A percentile compares a stretch with the other conserved stretches of the same genome.
phyloP scores from a whole-genome alignment of 768 basidiomycete genomes.

The Lactarius quietus region DNA sequence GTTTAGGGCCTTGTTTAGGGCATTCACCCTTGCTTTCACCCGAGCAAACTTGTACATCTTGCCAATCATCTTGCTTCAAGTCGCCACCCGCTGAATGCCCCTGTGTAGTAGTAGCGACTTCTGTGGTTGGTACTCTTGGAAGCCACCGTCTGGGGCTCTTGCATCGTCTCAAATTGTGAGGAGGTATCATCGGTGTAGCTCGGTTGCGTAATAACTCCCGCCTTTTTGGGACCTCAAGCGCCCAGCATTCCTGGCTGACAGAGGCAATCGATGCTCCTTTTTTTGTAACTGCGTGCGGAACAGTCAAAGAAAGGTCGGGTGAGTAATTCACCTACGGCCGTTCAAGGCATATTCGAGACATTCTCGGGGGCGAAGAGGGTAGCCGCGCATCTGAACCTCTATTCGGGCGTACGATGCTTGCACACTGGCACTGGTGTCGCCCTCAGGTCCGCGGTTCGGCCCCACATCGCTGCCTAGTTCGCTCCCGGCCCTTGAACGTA shows the following conservation, averaged over 20 bases:
- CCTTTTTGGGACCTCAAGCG: background rate
- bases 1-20: no score
- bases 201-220: background rate
- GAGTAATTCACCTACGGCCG: background rate
- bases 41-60: no score
- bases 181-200: background rate
- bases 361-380: background rate
- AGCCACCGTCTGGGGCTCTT: background rate
- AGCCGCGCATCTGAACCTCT: background rate
- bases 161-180: background rate
- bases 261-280: background rate
- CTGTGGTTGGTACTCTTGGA: background rate
- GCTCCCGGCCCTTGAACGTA: background rate
- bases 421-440: background rate
- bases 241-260: background rate
- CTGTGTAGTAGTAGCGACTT: no score
- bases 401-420: background rate
- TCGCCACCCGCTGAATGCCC: no score
- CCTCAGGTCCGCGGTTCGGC: background rate
- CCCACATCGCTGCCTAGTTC: constrained; percentile 13
- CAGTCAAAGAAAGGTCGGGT: background rate
- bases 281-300: background rate
- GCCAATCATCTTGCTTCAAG: no score
- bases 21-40: no score
- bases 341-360: background rate